phyloP scores from a whole-genome alignment of 768 basidiomycete genomes.

The Boletus rex-veris region DNA sequence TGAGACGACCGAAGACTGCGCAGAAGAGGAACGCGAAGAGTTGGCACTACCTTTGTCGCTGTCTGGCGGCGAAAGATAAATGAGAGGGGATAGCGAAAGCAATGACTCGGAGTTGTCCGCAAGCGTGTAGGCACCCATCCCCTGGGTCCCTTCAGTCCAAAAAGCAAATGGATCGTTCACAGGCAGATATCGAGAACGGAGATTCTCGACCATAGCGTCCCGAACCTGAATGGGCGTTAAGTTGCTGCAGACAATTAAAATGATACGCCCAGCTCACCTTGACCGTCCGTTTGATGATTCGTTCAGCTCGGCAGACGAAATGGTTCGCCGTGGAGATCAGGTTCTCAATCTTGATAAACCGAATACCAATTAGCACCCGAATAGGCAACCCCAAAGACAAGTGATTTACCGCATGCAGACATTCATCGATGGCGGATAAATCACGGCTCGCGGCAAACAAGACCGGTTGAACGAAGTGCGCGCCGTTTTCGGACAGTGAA shows the following conservation, averaged over 20 bases:
- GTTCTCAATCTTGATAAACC: slow-evolving; percentile 46
- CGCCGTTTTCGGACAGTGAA: slow-evolving; percentile 34
- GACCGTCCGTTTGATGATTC: slow-evolving; percentile 52
- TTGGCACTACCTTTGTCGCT: slow-evolving; percentile 7
- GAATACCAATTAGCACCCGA: slow-evolving; percentile 5
- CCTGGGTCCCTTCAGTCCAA: slow-evolving; percentile 9
- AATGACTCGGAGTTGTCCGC: not conserved
- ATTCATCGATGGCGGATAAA: slow-evolving; percentile 51
- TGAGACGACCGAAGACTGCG: slow-evolving; percentile 41
- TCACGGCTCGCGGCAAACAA: slow-evolving; percentile 55
- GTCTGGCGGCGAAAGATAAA: slow-evolving; percentile 23
- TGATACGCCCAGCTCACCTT: slow-evolving; percentile 38
- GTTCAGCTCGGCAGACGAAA: slow-evolving; percentile 55
- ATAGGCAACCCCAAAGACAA: slow-evolving; percentile 7
- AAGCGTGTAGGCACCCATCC: not conserved
- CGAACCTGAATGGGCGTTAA: slow-evolving; percentile 41
- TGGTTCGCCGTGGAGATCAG: slow-evolving; percentile 52
- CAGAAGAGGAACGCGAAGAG: slow-evolving; percentile 25
- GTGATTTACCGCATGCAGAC: slow-evolving; percentile 48
- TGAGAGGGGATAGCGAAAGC: slow-evolving; percentile 7
- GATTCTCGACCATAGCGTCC: slow-evolving; percentile 42
- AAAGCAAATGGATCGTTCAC: slow-evolving; percentile 20
- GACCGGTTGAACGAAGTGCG: slow-evolving; percentile 45
- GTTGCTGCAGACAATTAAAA: not conserved
- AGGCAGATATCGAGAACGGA: slow-evolving; percentile 33